These are phyloP conservation scores for Eimeria tenella DNA, from an alignment of 169 alveolate genomes.

Conservation along the genomic window DNA sequence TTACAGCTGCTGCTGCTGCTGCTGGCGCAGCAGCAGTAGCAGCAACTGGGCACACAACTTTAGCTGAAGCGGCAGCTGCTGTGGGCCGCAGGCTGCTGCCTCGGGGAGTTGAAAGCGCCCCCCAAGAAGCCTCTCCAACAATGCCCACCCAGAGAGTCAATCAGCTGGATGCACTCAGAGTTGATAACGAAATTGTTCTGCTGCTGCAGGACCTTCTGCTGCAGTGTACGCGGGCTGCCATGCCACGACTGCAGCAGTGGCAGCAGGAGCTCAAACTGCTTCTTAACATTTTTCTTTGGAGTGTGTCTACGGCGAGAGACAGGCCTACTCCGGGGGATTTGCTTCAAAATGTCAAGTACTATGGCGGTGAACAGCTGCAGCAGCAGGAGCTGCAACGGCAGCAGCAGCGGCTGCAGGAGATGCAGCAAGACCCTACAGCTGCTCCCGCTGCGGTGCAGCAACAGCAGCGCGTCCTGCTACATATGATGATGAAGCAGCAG, in stretches of 20 bases:
- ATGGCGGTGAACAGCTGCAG: constrained; percentile 19
- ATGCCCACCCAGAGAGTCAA: constrained; percentile 57
- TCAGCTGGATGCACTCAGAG: constrained; percentile 67
- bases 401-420: constrained; percentile 30
- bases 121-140: not conserved
- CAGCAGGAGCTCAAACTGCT: constrained; percentile 43
- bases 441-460: constrained; percentile 5
- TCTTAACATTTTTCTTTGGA: constrained; percentile 49
- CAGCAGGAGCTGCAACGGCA: constrained; percentile 12
- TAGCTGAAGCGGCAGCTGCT: constrained; percentile 1
- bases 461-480: constrained; percentile 45
- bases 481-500: constrained; percentile 27
- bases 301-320: constrained; percentile 46
- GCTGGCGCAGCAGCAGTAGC: not conserved
- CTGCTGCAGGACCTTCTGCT: constrained; percentile 71
- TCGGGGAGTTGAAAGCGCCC: not conserved
- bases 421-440: constrained; percentile 42
- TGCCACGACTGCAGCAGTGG: constrained; percentile 49
- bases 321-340: constrained; percentile 69
- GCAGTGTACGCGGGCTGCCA: constrained; percentile 51
- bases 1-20: not conserved
- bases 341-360: constrained; percentile 72
- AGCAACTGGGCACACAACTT: constrained; percentile 11
- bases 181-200: constrained; percentile 60
- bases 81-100: constrained; percentile 5